These are phyloP conservation scores for Diutina sp. DNA, from an alignment of 1,139 yeast species.

Conservation along the genomic window DNA sequence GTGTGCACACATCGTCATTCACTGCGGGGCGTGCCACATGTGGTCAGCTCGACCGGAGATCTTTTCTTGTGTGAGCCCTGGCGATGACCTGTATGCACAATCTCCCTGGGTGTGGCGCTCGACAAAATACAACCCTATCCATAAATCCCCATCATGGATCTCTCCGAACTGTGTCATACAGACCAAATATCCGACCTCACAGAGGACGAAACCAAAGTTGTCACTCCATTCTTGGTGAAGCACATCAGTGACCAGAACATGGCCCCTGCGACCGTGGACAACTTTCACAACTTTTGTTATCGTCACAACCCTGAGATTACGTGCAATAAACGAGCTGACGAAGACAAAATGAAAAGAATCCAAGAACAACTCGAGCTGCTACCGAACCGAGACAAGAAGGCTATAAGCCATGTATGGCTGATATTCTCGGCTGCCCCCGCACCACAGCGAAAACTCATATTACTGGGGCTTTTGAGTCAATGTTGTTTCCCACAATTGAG, in stretches of 20 bases:
- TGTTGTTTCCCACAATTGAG: conserved; percentile 94
- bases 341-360: conserved; percentile 46
- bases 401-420: conserved; percentile 68
- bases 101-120: neutral
- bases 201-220: conserved; percentile 17
- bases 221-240: conserved; percentile 32
- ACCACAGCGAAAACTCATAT: conserved; percentile 54
- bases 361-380: conserved; percentile 46
- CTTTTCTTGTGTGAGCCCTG: neutral
- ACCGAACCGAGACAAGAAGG: conserved; percentile 53
- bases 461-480: conserved; percentile 76
- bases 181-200: neutral
- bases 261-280: conserved; percentile 18
- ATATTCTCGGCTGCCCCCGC: conserved; percentile 62
- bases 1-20: neutral
- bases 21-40: neutral
- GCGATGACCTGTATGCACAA: neutral
- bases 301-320: conserved; percentile 81
- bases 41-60: neutral
- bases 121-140: neutral
- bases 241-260: conserved; percentile 26
- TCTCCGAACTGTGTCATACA: neutral
- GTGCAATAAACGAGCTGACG: conserved; percentile 63
- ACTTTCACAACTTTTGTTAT: conserved; percentile 63
- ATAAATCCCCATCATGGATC: neutral